Conservation (phyloP, 208 protist species). For the Leishmania amazonensis region DNA sequence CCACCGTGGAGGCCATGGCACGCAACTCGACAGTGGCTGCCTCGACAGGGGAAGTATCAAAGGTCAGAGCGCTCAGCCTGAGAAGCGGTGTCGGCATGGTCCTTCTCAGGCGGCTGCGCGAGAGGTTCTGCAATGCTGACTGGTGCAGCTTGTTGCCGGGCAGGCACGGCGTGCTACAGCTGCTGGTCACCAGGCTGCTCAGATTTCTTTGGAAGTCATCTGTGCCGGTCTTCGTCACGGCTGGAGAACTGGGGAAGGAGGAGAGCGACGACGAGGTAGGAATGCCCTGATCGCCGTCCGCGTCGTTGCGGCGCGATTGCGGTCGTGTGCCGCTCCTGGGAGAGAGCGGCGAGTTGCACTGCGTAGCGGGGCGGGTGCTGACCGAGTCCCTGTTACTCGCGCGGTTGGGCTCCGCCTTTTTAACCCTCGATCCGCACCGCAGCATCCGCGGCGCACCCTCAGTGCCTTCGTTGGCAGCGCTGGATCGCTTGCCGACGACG, state of each 20-base stretch:
- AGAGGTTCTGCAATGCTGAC: background rate
- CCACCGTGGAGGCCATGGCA: background rate
- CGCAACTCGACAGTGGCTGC: background rate
- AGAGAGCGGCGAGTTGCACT: constrained; percentile 7
- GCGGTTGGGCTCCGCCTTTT: background rate
- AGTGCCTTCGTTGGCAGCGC: background rate
- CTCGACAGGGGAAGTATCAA: background rate
- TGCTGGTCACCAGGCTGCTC: background rate
- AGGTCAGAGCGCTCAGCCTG: background rate
- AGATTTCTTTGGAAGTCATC: background rate
- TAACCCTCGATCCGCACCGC: background rate
- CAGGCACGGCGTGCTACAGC: background rate
- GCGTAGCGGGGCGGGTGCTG: constrained; percentile 9
- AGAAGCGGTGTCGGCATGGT: background rate
- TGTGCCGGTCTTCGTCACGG: background rate
- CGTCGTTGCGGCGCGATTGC: constrained; percentile 5
- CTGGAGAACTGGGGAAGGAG: background rate
- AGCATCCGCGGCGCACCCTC: too few species aligned
- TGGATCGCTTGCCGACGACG: background rate
- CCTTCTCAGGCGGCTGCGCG: background rate
- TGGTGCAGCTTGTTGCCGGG: background rate
- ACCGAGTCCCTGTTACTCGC: background rate
- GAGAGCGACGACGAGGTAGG: background rate
- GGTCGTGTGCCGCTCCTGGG: background rate
- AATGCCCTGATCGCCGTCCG: background rate